Evolutionary conservation across 805 yeast species (phyloP), one percentile per base, ranked within the genome.

Genomic region (Lachancea nothofagi): DNA sequence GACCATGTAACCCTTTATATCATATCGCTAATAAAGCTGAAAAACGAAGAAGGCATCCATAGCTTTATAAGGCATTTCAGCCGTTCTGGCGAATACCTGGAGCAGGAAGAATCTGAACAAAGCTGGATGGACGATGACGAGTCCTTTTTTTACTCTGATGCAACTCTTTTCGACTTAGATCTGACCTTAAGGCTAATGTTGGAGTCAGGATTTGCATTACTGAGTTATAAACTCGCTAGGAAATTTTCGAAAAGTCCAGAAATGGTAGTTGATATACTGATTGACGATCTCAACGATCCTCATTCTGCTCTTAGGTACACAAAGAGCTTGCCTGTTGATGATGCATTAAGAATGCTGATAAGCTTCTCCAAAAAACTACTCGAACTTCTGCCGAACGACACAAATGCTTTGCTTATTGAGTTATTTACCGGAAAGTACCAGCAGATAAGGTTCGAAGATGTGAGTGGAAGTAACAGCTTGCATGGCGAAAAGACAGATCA

Each of bases 401-500:
- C 95, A 0, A 88, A 96, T 1, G 80, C 80, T 22, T 62, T 93
- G 26, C 66, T 90, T 42, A 88, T 93, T 36, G 82, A 83, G 21
- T 83, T 90, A 0, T 93, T 90, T 56, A 90, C 97, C 0, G 97
- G 97, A 0, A 78, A 75, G 40, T 90, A 81, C 57, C 66, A 62
- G 21, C 82, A 87, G 3, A 59, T 56, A 19, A 49, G 48, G 3
- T 51, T 47, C 31, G 36, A 33, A n/a, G 40, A 37, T 6, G 44
- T 31, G 30, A 44, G 32, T 28, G 41, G 17, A 23, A 29, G 41
- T 10, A 18, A 4, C 8, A 24, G 32, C 20, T 12, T 23, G n/a
- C 21, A 30, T 7, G 10, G 18, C n/a, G 34, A 37, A 38, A 29
- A 33, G 29, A 26, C 17, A 9, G 58, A 27, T n/a, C 41, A 51